These are phyloP conservation scores for Trichoderma simmonsii DNA, from an alignment of 2,329 filamentous ascomycete genomes.

Conservation along the genomic window DNA sequence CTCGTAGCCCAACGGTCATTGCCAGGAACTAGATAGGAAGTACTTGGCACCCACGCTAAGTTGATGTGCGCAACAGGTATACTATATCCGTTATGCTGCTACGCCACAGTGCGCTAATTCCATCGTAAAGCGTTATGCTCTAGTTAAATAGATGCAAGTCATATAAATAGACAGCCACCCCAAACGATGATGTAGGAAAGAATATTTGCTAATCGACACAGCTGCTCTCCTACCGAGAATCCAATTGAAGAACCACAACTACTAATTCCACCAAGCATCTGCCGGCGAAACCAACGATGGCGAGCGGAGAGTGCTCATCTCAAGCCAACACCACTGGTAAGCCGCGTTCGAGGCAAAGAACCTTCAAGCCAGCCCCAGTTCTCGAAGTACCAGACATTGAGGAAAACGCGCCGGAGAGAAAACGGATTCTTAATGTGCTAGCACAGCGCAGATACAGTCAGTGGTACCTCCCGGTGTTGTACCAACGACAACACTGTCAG, in stretches of 20 bases:
- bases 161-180: not conserved
- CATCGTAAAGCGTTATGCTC: constrained; percentile 2
- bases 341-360: constrained; percentile 39
- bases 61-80: not conserved
- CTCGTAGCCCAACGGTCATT: not conserved
- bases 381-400: constrained; percentile 47
- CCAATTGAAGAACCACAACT: no score
- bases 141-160: not conserved
- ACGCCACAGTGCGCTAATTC: not conserved
- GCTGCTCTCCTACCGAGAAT: not conserved
- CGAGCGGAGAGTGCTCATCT: not conserved
- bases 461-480: not conserved
- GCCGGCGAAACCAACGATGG: not conserved
- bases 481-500: not conserved
- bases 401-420: constrained; percentile 51
- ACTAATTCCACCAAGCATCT: not conserved
- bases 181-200: not conserved
- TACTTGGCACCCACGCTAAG: not conserved
- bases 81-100: not conserved
- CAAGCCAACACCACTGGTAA: constrained; percentile 10
- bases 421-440: constrained; percentile 52
- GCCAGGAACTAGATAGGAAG: not conserved
- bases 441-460: constrained; percentile 53
- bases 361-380: constrained; percentile 38
- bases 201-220: not conserved